Base-by-base conservation (phyloP, 2,329 filamentous ascomycete genomes). In the Lachnellula subtilissima region DNA sequence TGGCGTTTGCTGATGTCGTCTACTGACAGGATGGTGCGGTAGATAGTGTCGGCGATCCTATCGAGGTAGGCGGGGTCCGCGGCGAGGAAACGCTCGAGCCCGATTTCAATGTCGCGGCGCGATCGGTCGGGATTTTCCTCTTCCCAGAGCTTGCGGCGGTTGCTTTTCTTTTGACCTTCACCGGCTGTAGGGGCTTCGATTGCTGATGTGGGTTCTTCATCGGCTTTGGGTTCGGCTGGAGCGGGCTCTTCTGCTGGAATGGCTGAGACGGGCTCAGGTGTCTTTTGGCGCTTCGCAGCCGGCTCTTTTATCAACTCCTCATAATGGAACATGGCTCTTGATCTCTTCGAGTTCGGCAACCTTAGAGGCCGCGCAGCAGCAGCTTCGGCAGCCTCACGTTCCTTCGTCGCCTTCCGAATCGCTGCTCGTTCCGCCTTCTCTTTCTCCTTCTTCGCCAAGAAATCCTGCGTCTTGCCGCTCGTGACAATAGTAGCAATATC, bases 401-500 rank as follows among this genome's bases (percentile, higher is more conserved):
- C 80, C 64, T 86, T 84, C 22, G 75, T 78, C 43, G 79, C 78
- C 66, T 87, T 88, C 63, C 80, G 83, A 22, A 79, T 76, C 32
- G 76, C 78, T 48, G 79, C 78, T 71, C 83, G 86, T 58, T 88
- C 85, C 5, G 79, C 78, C 77, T 89, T 92, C 67, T 92, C 88
- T 69, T 85, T 88, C 68, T 93, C 89, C 70, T 89, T 91, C 73
- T 89, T 89, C 9, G 88, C 89, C 5, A 94, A 75, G 65, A 91
- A 93, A 65, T 94, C 89, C 64, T 85, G 84, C 64, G 90, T 90
- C 70, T 91, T 88, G 35, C 89, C 89, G 64, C 85, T 88, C 1
- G 88, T 88, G 37, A 94, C 89, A 61, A 94, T 92, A 62, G 82
- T 87, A n/a, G 89, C 90, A 48, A 94, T 88, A 64, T 94, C 88